Conservation (phyloP, 108 stramenopile genomes). For the Cyclotella baltica region DNA sequence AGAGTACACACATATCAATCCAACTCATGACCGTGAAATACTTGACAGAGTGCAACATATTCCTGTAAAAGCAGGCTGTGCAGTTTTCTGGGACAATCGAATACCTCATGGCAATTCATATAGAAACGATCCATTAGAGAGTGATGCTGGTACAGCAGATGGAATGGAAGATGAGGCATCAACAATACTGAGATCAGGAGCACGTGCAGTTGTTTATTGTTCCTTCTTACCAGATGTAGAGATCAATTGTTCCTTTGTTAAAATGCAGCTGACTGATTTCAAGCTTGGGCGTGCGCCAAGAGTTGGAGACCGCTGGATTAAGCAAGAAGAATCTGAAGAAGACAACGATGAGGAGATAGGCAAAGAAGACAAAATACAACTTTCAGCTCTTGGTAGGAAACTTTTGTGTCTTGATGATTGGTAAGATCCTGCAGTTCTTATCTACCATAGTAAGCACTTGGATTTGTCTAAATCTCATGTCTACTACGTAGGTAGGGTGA, state of each 20-base stretch:
- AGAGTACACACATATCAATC: constrained; percentile 91
- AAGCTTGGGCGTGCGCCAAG: constrained; percentile 29
- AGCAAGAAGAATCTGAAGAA: constrained; percentile 28
- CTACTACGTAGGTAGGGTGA: too few species aligned
- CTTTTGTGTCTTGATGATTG: constrained; percentile 32
- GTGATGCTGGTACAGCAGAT: neutral
- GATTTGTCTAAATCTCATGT: too few species aligned
- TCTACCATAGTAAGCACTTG: too few species aligned
- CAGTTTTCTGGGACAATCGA: constrained; percentile 92
- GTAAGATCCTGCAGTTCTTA: neutral
- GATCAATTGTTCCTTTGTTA: constrained; percentile 77
- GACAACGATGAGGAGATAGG: neutral
- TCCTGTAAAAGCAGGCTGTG: constrained; percentile 83
- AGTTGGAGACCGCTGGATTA: constrained; percentile 56
- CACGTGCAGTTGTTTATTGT: constrained; percentile 88
- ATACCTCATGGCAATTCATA: constrained; percentile 92
- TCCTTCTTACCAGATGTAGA: constrained; percentile 87
- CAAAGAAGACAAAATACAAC: constrained; percentile 4
- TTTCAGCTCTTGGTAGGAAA: constrained; percentile 31
- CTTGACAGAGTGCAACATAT: constrained; percentile 78
- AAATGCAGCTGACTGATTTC: constrained; percentile 74
- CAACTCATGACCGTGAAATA: constrained; percentile 79
- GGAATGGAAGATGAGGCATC: neutral
- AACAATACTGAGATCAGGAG: constrained; percentile 6
- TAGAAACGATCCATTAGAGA: constrained; percentile 58